Evolutionary conservation across 176 grass and related monocot species (phyloP).

Genomic region (Paspalum vaginatum): DNA sequence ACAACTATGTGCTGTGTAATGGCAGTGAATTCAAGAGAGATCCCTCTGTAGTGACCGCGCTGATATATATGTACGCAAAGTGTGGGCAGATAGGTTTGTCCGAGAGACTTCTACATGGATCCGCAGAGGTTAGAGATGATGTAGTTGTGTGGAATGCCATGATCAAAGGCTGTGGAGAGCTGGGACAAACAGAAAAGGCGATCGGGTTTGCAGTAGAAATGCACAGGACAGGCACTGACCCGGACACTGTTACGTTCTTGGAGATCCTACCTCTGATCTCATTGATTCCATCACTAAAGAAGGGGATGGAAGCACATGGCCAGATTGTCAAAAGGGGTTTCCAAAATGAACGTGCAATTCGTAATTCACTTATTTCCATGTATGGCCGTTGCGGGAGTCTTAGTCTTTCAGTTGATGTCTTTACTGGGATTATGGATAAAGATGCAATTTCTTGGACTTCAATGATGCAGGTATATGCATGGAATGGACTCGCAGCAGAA

Average conservation of each 20-base stretch:
- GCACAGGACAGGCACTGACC: slow-evolving; percentile 56
- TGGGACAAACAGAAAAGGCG: slow-evolving; percentile 51
- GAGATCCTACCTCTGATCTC: slow-evolving; percentile 60
- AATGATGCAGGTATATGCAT: slow-evolving; percentile 77
- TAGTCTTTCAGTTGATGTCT: slow-evolving; percentile 48
- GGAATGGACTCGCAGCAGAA: slow-evolving; percentile 54
- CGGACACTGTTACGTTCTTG: slow-evolving; percentile 60
- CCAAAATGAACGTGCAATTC: slow-evolving; percentile 43
- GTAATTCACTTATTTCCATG: slow-evolving; percentile 71
- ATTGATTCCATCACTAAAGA: slow-evolving; percentile 58
- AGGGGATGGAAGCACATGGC: slow-evolving; percentile 60
- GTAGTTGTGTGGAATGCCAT: slow-evolving; percentile 75
- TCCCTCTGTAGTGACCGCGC: slow-evolving; percentile 50
- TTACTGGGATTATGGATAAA: slow-evolving; percentile 55
- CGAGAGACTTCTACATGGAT: slow-evolving; percentile 48
- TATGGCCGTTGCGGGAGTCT: slow-evolving; percentile 69
- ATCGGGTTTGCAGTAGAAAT: slow-evolving; percentile 57
- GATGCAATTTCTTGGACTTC: slow-evolving; percentile 81
- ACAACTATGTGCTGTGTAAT: slow-evolving; percentile 46
- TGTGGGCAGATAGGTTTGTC: slow-evolving; percentile 60
- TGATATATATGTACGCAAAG: slow-evolving; percentile 78
- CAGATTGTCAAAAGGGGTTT: slow-evolving; percentile 79
- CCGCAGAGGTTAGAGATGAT: slow-evolving; percentile 50
- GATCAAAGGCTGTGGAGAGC: slow-evolving; percentile 69
- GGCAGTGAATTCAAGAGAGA: slow-evolving; percentile 47